A percentile compares a stretch with the other conserved stretches of the same genome.
Conservation (phyloP, 2,329 filamentous ascomycete genomes). For the Trichoderma lentiforme region DNA sequence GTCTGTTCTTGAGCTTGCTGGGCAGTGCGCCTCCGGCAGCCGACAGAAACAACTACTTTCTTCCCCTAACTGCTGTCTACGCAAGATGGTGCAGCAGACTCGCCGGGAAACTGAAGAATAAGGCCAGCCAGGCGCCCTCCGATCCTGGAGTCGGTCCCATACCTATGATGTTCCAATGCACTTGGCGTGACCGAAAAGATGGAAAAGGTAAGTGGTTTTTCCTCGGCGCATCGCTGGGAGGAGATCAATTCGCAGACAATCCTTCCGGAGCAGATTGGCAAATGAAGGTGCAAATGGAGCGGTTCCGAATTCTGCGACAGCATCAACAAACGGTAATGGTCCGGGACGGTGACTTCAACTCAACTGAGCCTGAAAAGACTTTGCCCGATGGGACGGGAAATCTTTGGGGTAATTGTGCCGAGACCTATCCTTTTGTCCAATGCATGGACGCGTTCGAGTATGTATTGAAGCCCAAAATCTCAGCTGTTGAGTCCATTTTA, state of each 20-base stretch:
- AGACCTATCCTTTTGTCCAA: neutral
- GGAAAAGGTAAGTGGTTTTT: neutral
- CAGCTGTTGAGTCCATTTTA: neutral
- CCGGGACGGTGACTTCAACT: neutral
- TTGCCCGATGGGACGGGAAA: neutral
- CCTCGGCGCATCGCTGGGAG: neutral
- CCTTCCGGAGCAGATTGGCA: neutral
- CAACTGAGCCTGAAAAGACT: neutral
- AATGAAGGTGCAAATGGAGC: neutral
- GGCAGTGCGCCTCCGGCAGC: neutral
- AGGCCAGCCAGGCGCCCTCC: neutral
- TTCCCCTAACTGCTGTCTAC: neutral
- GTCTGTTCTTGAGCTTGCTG: neutral
- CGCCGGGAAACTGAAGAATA: neutral
- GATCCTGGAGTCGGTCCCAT: neutral
- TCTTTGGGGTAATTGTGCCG: neutral
- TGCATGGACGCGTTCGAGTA: neutral
- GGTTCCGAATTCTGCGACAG: neutral
- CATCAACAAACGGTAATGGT: neutral
- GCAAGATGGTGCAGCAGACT: neutral
- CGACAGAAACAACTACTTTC: neutral
- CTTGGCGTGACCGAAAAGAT: neutral
- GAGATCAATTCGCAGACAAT: no score
- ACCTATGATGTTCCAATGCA: neutral
- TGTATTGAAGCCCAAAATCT: neutral